Conservation (phyloP, 2,329 filamentous ascomycete genomes). For the Mollisiaceae sp. region DNA sequence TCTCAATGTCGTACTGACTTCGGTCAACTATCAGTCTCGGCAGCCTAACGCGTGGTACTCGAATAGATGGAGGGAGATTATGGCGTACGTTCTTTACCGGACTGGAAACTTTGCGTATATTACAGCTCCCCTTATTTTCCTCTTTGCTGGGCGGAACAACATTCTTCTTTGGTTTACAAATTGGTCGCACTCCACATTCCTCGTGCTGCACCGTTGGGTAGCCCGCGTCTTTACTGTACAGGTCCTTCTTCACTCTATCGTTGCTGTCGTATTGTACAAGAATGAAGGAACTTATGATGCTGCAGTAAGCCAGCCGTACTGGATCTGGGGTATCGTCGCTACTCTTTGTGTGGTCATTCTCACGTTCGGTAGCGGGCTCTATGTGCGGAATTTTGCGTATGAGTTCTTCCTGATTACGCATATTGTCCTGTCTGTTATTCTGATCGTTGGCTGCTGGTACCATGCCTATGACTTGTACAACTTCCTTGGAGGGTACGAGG, state of each 20-base stretch:
- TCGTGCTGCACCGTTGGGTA: conserved; percentile 56
- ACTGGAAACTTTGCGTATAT: conserved; percentile 29
- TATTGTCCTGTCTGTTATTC: not conserved
- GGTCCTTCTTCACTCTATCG: conserved; percentile 52
- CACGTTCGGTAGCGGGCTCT: not conserved
- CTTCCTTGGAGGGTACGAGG: not conserved
- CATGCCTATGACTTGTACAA: not conserved
- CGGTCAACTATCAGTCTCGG: not conserved
- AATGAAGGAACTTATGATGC: conserved; percentile 36
- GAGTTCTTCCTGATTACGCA: not conserved
- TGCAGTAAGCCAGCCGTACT: conserved; percentile 44
- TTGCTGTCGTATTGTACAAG: conserved; percentile 44
- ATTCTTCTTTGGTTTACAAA: conserved; percentile 29
- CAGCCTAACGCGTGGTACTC: conserved; percentile 17
- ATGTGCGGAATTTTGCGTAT: not conserved
- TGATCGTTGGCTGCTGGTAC: not conserved
- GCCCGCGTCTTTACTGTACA: conserved; percentile 52
- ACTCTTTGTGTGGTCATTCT: conserved; percentile 35
- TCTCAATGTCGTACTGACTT: not conserved
- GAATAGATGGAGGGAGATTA: conserved; percentile 45
- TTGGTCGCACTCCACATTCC: conserved; percentile 54
- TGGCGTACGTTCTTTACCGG: conserved; percentile 27
- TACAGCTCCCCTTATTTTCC: conserved; percentile 28
- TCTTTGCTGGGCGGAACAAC: conserved; percentile 32
- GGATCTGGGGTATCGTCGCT: conserved; percentile 51